Evolutionary conservation across 2,329 filamentous ascomycete genomes (phyloP).

Genomic region (Dothistroma pini): DNA sequence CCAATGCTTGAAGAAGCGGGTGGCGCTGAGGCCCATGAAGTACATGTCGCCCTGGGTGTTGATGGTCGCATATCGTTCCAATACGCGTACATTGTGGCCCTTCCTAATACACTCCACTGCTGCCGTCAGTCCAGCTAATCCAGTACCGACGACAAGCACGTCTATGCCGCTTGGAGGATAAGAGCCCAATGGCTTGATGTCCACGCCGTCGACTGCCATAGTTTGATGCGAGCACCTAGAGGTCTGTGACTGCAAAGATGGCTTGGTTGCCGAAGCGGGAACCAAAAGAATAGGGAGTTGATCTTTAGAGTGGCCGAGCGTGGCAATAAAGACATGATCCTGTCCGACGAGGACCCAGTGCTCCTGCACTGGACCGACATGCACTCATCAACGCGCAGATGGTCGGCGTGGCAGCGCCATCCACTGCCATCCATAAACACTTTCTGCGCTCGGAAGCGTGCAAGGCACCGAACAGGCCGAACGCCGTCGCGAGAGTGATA

Average conservation of each 20-base stretch:
- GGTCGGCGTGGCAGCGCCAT: not conserved
- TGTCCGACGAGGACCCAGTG: not conserved
- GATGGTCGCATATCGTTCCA: constrained; percentile 18
- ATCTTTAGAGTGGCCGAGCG: not conserved
- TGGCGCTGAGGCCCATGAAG: constrained; percentile 57
- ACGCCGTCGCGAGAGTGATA: not conserved
- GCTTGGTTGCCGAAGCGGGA: not conserved
- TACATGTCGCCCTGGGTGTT: constrained; percentile 55
- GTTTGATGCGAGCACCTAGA: constrained; percentile 18
- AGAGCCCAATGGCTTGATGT: constrained; percentile 49
- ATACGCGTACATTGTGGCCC: constrained; percentile 26
- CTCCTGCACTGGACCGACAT: not conserved
- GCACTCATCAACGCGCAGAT: not conserved
- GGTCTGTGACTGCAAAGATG: not conserved
- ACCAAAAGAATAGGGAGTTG: not conserved
- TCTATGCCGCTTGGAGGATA: constrained; percentile 36
- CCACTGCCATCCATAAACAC: not conserved
- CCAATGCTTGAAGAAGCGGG: constrained; percentile 55
- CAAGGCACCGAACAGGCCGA: not conserved
- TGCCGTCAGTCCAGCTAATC: constrained; percentile 24
- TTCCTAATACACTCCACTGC: constrained; percentile 27
- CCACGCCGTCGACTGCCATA: constrained; percentile 33
- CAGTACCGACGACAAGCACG: constrained; percentile 26
- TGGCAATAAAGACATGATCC: not conserved
- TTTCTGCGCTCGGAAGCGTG: not conserved